Evolutionary conservation across 2,329 filamentous ascomycete genomes (phyloP).

Genomic region (Tolypocladium ovalisporum): DNA sequence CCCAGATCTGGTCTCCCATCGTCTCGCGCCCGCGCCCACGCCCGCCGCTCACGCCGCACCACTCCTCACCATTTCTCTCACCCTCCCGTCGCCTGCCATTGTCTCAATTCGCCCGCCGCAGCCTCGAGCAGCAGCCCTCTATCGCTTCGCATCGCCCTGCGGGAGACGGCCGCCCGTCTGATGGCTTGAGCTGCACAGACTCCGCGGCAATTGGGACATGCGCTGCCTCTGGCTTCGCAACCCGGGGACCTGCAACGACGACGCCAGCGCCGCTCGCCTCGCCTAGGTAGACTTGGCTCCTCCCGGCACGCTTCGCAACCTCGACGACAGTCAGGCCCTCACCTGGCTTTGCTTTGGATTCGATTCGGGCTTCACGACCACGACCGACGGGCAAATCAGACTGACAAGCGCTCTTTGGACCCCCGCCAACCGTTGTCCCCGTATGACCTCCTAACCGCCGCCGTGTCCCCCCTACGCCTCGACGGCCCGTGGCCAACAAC

Average conservation of each 20-base stretch:
- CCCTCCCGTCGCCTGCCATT: no score
- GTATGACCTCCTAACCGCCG: constrained; percentile 5
- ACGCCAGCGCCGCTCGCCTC: constrained; percentile 3
- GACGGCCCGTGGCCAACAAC: constrained; percentile 3
- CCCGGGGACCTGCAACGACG: constrained; percentile 15
- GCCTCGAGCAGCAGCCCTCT: neutral
- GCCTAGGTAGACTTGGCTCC: neutral
- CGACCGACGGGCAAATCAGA: neutral
- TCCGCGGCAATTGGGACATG: constrained; percentile 27
- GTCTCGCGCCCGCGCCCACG: neutral
- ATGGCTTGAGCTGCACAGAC: constrained; percentile 23
- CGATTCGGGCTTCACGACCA: neutral
- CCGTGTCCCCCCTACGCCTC: neutral
- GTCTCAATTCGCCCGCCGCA: neutral
- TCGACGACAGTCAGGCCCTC: neutral
- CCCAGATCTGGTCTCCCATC: neutral
- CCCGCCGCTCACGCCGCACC: neutral
- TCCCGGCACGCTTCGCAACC: neutral
- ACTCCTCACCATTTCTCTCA: neutral
- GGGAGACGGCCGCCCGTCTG: constrained; percentile 15
- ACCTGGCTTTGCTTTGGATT: neutral
- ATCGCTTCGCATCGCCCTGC: constrained; percentile 2
- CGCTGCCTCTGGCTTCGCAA: constrained; percentile 22
- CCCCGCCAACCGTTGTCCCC: constrained; percentile 1
- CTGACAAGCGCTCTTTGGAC: neutral